Conservation (phyloP, 1,139 yeast species). For the Pichia sp. region DNA sequence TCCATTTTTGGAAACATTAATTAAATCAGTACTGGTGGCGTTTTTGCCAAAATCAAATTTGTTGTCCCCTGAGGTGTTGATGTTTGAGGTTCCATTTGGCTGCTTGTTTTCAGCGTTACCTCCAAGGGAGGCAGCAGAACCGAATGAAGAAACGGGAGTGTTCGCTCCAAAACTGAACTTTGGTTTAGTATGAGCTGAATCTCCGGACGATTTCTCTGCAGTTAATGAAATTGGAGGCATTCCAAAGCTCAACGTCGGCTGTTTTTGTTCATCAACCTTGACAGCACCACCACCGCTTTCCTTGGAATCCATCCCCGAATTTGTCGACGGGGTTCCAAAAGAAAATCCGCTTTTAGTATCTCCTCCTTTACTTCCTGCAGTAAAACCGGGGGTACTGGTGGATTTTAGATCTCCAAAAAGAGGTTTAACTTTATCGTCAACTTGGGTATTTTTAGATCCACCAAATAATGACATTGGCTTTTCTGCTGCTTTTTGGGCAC, state of each 20-base stretch:
- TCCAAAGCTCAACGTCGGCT: not conserved
- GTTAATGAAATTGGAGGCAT: not conserved
- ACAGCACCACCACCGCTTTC: not conserved
- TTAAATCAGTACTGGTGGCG: not conserved
- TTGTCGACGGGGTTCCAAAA: not conserved
- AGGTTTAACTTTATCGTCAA: not conserved
- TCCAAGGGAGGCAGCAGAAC: not conserved
- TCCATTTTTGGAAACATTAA: not conserved
- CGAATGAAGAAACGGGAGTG: not conserved
- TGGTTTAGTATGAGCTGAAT: not conserved
- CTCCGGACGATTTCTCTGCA: not conserved
- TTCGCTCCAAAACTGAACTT: slow-evolving; percentile 4
- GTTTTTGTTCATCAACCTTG: not conserved
- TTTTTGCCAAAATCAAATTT: slow-evolving; percentile 1
- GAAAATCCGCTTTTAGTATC: not conserved
- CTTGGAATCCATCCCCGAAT: not conserved
- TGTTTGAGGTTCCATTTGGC: not conserved
- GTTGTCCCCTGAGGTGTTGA: not conserved
- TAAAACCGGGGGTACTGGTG: not conserved
- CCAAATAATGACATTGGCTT: slow-evolving; percentile 6
- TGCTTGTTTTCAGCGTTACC: not conserved
- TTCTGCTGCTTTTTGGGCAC: slow-evolving; percentile 1
- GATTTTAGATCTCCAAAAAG: not conserved
- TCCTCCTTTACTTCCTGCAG: not conserved
- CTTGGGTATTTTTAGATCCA: not conserved